A percentile compares a stretch with the other conserved stretches of the same genome.
These are phyloP conservation scores for Mrakia gelida DNA, from an alignment of 768 basidiomycete species.

Conservation along the genomic window DNA sequence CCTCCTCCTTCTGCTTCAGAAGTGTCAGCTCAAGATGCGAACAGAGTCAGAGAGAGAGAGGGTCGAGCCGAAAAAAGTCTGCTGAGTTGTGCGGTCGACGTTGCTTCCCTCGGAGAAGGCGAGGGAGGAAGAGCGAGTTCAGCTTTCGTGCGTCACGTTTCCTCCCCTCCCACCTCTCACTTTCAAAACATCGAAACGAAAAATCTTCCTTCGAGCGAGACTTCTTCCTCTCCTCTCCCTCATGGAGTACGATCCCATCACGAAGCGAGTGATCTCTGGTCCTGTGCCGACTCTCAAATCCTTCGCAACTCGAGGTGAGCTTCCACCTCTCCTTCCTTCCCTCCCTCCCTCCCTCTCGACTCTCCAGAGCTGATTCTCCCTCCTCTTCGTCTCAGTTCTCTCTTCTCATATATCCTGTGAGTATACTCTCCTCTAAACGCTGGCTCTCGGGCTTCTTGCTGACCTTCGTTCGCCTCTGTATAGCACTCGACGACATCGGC, in stretches of 20 bases:
- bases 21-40: no score
- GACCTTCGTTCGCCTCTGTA: background rate
- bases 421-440: background rate
- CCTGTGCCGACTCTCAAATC: slow-evolving; percentile 19
- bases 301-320: slow-evolving; percentile 11
- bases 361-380: background rate
- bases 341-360: background rate
- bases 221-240: background rate
- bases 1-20: no score
- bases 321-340: background rate
- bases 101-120: no score
- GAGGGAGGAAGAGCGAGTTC: no score
- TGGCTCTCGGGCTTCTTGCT: background rate
- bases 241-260: slow-evolving; percentile 14
- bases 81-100: no score
- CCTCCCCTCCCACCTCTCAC: background rate
- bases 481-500: slow-evolving; percentile 25
- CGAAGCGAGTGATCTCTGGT: background rate
- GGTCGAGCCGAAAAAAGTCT: no score
- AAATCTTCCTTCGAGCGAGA: background rate
- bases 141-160: no score
- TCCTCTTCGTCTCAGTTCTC: background rate
- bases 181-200: background rate
- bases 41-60: no score
- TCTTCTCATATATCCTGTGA: slow-evolving; percentile 6